Percentiles rank a stretch among this genome's conserved stretches.
Conservation (phyloP, 306 rosid genomes). For the Sindora glabra region DNA sequence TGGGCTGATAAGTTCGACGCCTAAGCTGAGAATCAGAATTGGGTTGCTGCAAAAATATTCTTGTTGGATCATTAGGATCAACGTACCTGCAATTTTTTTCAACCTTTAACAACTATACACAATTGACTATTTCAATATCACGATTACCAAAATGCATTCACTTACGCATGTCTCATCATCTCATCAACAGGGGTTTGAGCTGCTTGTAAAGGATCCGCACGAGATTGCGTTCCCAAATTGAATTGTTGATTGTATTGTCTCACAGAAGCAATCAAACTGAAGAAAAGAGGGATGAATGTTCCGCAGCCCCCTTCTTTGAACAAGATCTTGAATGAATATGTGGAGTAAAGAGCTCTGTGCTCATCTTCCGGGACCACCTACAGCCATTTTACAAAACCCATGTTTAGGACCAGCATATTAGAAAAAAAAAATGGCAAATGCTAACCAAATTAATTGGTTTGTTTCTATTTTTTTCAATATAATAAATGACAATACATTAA, state of each 20-base stretch:
- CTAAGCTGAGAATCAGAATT: conserved; percentile 71
- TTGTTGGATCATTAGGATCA: conserved; percentile 96
- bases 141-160: neutral
- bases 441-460: too few species aligned
- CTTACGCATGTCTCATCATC: conserved; percentile 98
- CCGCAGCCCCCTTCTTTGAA: conserved; percentile 99
- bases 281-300: conserved; percentile 90
- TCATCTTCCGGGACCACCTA: conserved; percentile 87
- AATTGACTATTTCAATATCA: too few species aligned
- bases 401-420: conserved; percentile 3
- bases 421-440: too few species aligned
- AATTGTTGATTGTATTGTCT: conserved; percentile 60
- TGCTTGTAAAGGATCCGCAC: conserved; percentile 78
- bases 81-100: conserved; percentile 98
- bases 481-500: too few species aligned
- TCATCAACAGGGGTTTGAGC: conserved; percentile 97
- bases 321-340: conserved; percentile 76
- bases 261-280: conserved; percentile 79
- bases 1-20: conserved; percentile 85
- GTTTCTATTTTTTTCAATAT: too few species aligned
- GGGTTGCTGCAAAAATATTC: conserved; percentile 93
- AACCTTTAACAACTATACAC: too few species aligned
- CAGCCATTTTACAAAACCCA: neutral
- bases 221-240: conserved; percentile 32
- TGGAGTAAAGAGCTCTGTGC: conserved; percentile 71